Evolutionary conservation across 164 flowering plant species (phyloP).

Genomic region (Akebia trifoliata): DNA sequence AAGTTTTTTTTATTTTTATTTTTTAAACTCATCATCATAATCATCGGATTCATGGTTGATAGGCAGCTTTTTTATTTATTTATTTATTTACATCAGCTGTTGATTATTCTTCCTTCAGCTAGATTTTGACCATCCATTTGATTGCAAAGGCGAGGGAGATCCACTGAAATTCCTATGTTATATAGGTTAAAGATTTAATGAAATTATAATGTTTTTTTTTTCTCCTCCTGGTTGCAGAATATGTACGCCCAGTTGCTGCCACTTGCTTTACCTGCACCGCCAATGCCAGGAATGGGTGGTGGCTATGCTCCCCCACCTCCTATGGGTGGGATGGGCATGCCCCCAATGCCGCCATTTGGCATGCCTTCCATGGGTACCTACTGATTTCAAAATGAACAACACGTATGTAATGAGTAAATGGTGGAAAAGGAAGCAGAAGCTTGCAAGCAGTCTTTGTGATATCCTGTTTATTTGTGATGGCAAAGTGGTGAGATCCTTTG

Average conservation of each 20-base stretch:
- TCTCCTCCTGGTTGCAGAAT: conserved; percentile 90
- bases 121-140: too few relatives aligned
- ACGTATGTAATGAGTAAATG: background rate
- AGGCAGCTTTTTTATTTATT: too few relatives aligned
- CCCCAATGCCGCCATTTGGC: conserved; percentile 95
- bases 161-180: background rate
- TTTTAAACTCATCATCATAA: background rate
- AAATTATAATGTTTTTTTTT: background rate
- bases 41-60: background rate
- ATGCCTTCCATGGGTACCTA: conserved; percentile 95
- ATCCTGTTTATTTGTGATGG: background rate
- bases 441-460: conserved; percentile 4
- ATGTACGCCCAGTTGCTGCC: conserved; percentile 99
- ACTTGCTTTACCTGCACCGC: conserved; percentile 98
- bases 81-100: too few relatives aligned
- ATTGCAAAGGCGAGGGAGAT: background rate
- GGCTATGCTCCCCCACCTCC: conserved; percentile 61
- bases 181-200: background rate
- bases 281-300: conserved; percentile 72
- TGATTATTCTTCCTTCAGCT: too few relatives aligned
- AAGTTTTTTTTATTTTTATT: background rate
- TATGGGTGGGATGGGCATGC: conserved; percentile 93
- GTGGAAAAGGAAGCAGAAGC: too few relatives aligned
- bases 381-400: conserved; percentile 19
- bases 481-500: conserved; percentile 8